phyloP scores from a whole-genome alignment of 1,284 basidiomycete species.

The Amylostereum chailletii region DNA sequence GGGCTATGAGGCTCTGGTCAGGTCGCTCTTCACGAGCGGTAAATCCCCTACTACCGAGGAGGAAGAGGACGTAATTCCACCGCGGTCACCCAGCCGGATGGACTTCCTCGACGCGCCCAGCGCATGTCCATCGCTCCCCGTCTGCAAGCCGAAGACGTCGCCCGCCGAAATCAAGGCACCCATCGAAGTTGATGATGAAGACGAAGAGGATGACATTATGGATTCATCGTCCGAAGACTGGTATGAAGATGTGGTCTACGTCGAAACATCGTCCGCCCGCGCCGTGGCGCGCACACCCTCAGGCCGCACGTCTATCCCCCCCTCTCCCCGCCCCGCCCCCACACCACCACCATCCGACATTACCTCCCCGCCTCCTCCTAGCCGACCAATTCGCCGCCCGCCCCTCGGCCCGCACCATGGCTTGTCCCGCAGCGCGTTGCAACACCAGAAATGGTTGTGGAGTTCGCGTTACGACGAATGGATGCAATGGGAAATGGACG shows the following conservation, averaged over 20 bases:
- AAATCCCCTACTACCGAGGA: not conserved
- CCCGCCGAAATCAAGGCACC: too few relatives aligned
- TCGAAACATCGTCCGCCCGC: not conserved
- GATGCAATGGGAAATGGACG: constrained; percentile 27
- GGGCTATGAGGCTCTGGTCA: constrained; percentile 11
- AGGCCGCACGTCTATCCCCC: not conserved
- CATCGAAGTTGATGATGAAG: not conserved
- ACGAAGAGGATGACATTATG: constrained; percentile 9
- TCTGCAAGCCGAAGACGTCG: too few relatives aligned
- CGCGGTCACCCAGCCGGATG: constrained; percentile 14
- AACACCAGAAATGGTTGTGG: constrained; percentile 55
- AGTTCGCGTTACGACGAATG: constrained; percentile 39
- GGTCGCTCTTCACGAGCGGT: constrained; percentile 12
- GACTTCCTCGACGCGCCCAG: constrained; percentile 4
- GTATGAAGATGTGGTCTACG: constrained; percentile 10
- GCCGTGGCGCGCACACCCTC: constrained; percentile 4
- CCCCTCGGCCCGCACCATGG: constrained; percentile 33
- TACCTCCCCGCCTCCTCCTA: constrained; percentile 6
- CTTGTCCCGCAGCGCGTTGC: constrained; percentile 47
- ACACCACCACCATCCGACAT: constrained; percentile 1
- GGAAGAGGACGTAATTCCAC: not conserved
- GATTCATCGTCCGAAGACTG: constrained; percentile 13
- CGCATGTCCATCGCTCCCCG: too few relatives aligned
- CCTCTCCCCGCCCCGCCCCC: not conserved
- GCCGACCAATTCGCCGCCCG: constrained; percentile 5